Conservation (phyloP, 2,329 filamentous ascomycete genomes). For the Aureobasidium sp. region DNA sequence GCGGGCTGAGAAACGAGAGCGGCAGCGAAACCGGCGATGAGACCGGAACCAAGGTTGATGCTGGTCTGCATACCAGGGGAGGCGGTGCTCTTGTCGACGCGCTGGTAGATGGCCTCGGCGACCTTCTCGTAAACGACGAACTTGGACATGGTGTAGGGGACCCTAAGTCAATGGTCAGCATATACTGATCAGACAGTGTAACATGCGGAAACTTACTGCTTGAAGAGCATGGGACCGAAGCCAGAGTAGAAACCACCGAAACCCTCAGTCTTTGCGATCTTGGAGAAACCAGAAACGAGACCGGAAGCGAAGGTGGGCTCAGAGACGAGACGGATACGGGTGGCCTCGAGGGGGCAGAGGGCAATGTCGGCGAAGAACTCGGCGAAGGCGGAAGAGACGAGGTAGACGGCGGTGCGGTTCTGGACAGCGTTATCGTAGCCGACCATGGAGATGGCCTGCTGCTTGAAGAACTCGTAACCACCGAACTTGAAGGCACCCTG, state of each 20-base stretch:
- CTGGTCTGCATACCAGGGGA: constrained; percentile 63
- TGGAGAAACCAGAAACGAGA: constrained; percentile 68
- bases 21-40: constrained; percentile 80
- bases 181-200: not conserved
- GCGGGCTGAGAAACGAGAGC: constrained; percentile 82
- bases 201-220: constrained; percentile 47
- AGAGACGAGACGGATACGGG: constrained; percentile 86
- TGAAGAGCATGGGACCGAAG: constrained; percentile 81
- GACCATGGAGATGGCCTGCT: constrained; percentile 73
- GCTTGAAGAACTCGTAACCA: constrained; percentile 95
- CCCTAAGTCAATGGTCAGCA: constrained; percentile 40
- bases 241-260: constrained; percentile 81
- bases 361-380: constrained; percentile 69
- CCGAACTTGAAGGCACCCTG: constrained; percentile 91
- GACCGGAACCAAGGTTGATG: constrained; percentile 77
- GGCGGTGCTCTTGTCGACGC: constrained; percentile 61
- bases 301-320: constrained; percentile 78
- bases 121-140: constrained; percentile 93
- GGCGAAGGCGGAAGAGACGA: constrained; percentile 53
- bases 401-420: constrained; percentile 74
- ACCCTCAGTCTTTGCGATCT: constrained; percentile 78
- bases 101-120: constrained; percentile 61
- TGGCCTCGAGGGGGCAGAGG: constrained; percentile 86
- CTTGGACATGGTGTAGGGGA: constrained; percentile 92
- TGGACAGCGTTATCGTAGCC: constrained; percentile 69